Evolutionary conservation across 2,329 filamentous ascomycete species (phyloP).

Genomic region (Fusarium luffae): DNA sequence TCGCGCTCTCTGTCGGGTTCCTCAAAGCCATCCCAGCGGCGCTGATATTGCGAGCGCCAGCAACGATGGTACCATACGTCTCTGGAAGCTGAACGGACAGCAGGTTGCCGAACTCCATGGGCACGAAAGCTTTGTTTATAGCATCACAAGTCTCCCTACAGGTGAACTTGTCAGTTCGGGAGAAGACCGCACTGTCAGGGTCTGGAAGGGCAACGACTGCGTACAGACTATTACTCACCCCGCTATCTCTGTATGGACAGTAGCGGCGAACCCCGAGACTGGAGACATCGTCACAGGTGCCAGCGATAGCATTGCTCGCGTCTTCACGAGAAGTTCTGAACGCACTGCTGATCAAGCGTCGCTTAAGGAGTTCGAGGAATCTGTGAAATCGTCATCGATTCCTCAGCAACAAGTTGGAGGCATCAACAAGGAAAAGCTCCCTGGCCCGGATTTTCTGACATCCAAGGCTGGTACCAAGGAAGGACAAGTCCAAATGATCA

Average conservation of each 20-base stretch:
- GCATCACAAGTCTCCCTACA: slow-evolving; percentile 78
- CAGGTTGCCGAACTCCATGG: slow-evolving; percentile 82
- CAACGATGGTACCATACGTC: slow-evolving; percentile 87
- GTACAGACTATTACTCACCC: slow-evolving; percentile 97
- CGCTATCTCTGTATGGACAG: slow-evolving; percentile 94
- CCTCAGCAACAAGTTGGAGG: slow-evolving; percentile 85
- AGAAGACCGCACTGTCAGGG: slow-evolving; percentile 90
- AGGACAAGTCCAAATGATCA: slow-evolving; percentile 93
- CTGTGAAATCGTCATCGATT: slow-evolving; percentile 85
- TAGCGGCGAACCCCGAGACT: slow-evolving; percentile 82
- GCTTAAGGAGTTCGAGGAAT: slow-evolving; percentile 80
- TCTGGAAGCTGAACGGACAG: slow-evolving; percentile 86
- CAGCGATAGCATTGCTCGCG: slow-evolving; percentile 85
- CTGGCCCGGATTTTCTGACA: slow-evolving; percentile 86
- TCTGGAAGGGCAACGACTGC: slow-evolving; percentile 87
- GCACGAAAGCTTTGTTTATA: slow-evolving; percentile 96
- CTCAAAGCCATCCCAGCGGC: slow-evolving; percentile 77
- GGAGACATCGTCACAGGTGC: slow-evolving; percentile 95
- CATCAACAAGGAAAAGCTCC: slow-evolving; percentile 92
- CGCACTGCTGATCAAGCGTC: slow-evolving; percentile 76
- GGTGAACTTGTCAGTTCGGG: slow-evolving; percentile 92
- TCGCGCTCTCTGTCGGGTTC: slow-evolving; percentile 87
- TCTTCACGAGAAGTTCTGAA: slow-evolving; percentile 81
- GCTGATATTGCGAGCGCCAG: slow-evolving; percentile 95
- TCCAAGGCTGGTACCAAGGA: slow-evolving; percentile 92